Evolutionary conservation across 2,329 filamentous ascomycete species (phyloP).

Genomic region (Pseudonectria buxi): DNA sequence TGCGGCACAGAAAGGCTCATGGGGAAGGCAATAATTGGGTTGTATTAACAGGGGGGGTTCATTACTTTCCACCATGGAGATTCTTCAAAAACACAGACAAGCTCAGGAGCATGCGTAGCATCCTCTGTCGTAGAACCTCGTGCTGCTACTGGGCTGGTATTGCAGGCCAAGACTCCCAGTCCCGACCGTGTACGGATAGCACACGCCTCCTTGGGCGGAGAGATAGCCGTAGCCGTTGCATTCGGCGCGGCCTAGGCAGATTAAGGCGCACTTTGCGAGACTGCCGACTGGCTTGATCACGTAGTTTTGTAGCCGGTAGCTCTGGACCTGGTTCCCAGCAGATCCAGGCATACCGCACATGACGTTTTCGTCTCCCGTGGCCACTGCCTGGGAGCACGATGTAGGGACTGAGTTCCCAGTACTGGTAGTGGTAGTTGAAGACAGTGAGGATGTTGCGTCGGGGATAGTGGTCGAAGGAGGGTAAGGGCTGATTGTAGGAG

Average conservation of each 20-base stretch:
- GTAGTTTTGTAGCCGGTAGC: conserved; percentile 4
- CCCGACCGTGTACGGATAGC: conserved; percentile 7
- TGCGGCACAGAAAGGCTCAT: too few species aligned
- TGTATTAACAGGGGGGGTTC: not conserved
- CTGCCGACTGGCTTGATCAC: conserved; percentile 12
- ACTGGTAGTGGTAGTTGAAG: too few species aligned
- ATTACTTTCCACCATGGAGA: too few species aligned
- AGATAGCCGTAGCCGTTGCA: conserved; percentile 11
- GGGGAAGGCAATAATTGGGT: too few species aligned
- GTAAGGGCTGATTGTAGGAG: conserved; percentile 1
- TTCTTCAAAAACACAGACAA: too few species aligned
- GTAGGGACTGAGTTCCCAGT: too few species aligned
- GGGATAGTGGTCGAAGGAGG: conserved; percentile 4
- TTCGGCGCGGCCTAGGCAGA: conserved; percentile 9
- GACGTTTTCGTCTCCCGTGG: conserved; percentile 2
- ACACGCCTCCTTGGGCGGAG: conserved; percentile 6
- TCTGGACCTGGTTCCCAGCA: conserved; percentile 11
- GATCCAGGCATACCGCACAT: conserved; percentile 12
- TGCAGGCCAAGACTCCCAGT: conserved; percentile 7
- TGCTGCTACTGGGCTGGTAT: conserved; percentile 2
- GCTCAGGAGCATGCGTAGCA: conserved; percentile 10
- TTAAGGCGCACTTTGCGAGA: conserved; percentile 7
- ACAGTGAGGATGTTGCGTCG: conserved; percentile 5
- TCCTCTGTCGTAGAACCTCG: conserved; percentile 11
- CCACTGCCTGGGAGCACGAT: too few species aligned